A percentile compares a stretch with the other conserved stretches of the same genome.
These are phyloP conservation scores for Amaranthus palmeri DNA, from an alignment of 148 eudicot genomes.

Conservation along the genomic window DNA sequence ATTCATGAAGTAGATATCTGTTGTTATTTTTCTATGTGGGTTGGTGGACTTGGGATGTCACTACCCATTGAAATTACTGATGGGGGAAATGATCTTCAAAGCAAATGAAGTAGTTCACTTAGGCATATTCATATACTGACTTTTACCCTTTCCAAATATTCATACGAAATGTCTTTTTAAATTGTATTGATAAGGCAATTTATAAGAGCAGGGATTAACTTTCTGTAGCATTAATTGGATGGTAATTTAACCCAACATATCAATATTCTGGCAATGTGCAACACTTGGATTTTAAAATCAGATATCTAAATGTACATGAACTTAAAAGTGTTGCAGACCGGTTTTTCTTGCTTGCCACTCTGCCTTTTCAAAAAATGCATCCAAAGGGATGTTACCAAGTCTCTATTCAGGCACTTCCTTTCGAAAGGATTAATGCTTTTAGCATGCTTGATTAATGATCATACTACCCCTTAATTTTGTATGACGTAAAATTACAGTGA, in stretches of 20 bases:
- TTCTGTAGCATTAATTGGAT: not conserved
- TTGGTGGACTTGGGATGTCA: not conserved
- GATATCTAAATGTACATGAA: not conserved
- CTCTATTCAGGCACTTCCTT: not conserved
- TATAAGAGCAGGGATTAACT: not conserved
- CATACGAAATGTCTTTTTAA: not conserved
- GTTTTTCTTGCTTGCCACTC: not conserved
- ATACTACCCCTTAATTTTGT: not conserved
- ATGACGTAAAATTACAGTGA: not conserved
- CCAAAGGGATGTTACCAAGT: not conserved
- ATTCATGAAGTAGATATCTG: not conserved
- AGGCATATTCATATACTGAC: not conserved
- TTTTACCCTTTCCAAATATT: too few relatives aligned
- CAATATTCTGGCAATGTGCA: not conserved
- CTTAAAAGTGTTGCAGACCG: not conserved
- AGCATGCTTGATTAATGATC: not conserved
- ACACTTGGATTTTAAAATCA: not conserved
- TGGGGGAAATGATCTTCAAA: not conserved
- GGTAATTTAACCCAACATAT: not conserved
- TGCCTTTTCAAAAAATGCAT: not conserved
- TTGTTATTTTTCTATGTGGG: not conserved
- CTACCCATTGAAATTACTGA: not conserved
- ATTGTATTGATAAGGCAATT: not conserved
- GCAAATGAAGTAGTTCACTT: not conserved
- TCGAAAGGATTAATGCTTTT: not conserved